Conservation (phyloP, 2,329 filamentous ascomycete species). For the Hymenoscyphus repandus region DNA sequence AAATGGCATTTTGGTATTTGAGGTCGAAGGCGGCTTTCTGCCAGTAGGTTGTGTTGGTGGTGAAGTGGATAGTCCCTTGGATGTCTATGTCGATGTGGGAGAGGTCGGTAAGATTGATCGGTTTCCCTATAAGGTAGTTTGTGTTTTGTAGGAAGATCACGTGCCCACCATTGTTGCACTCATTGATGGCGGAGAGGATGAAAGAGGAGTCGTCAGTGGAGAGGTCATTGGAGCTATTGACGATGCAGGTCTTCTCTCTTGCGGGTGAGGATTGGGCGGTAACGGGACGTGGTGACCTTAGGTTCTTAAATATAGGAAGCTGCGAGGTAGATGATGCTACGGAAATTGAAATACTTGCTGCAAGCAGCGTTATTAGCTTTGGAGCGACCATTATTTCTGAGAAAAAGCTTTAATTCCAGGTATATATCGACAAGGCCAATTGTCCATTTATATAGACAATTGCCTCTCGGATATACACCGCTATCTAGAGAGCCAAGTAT, state of each 20-base stretch:
- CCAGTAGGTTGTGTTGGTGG: conserved; percentile 61
- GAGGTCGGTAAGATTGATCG: conserved; percentile 57
- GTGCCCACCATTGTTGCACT: conserved; percentile 41
- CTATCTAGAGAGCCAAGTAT: too few species aligned
- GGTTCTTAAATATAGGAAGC: conserved; percentile 5
- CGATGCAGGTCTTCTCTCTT: conserved; percentile 10
- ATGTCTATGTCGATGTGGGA: conserved; percentile 55
- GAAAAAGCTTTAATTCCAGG: too few species aligned
- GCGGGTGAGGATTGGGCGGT: conserved; percentile 7
- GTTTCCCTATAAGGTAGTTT: conserved; percentile 40
- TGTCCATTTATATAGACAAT: too few species aligned
- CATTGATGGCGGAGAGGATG: conserved; percentile 42
- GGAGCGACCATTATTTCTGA: too few species aligned
- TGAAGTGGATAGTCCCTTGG: conserved; percentile 53
- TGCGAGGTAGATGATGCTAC: conserved; percentile 3
- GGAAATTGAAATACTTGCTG: background rate
- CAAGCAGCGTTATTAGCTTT: too few species aligned
- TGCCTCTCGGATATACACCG: too few species aligned
- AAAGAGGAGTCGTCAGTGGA: conserved; percentile 42
- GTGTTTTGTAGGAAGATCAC: conserved; percentile 40
- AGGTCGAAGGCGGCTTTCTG: too few species aligned
- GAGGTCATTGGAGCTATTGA: conserved; percentile 7
- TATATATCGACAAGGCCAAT: too few species aligned
- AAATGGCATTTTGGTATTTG: too few species aligned
- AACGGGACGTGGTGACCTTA: conserved; percentile 9